phyloP scores from a whole-genome alignment of 2,329 filamentous ascomycete genomes.

The Aspergillus fijiensis region DNA sequence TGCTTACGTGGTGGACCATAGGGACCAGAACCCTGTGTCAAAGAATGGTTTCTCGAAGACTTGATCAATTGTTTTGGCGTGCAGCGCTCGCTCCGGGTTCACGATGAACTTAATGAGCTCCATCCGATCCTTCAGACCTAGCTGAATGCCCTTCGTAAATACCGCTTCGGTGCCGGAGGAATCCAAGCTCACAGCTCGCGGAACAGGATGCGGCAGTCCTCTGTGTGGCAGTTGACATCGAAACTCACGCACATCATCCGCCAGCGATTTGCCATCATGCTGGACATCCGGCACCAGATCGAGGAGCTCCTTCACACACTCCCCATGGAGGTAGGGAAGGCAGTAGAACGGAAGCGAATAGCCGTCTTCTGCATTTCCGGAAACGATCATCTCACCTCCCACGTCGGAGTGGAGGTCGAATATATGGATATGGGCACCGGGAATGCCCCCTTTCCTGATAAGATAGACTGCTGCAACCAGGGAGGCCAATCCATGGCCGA shows the following conservation, averaged over 20 bases:
- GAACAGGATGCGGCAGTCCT: background rate
- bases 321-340: conserved; percentile 35
- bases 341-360: conserved; percentile 35
- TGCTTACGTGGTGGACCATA: conserved; percentile 26
- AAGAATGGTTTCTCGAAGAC: conserved; percentile 23
- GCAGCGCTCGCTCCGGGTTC: conserved; percentile 22
- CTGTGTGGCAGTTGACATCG: conserved; percentile 14
- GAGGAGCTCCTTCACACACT: conserved; percentile 34
- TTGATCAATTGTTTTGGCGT: conserved; percentile 31
- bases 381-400: conserved; percentile 32
- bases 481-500: conserved; percentile 38
- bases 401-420: conserved; percentile 32
- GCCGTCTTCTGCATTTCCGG: conserved; percentile 30
- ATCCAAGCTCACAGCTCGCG: conserved; percentile 1
- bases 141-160: conserved; percentile 7
- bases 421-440: conserved; percentile 34
- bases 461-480: conserved; percentile 39
- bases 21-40: conserved; percentile 24
- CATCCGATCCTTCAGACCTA: conserved; percentile 17
- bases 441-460: conserved; percentile 34
- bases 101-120: conserved; percentile 19
- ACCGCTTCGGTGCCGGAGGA: conserved; percentile 5
- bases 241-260: background rate
- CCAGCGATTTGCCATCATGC: background rate
- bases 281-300: conserved; percentile 26